These are phyloP conservation scores for Trebouxia sp. DNA, from an alignment of 139 green algal genomes.

Conservation along the genomic window DNA sequence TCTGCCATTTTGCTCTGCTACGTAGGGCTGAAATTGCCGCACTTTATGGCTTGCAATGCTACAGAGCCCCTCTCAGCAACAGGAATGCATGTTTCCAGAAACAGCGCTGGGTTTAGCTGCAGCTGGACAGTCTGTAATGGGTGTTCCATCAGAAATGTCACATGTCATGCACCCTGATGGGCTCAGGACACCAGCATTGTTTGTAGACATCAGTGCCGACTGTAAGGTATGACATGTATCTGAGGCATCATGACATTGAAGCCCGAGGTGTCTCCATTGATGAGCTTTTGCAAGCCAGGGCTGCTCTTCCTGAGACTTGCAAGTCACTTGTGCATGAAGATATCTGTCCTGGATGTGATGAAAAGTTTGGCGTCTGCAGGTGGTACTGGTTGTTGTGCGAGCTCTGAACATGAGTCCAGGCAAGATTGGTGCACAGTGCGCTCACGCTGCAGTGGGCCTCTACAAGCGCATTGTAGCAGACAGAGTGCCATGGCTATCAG, in stretches of 20 bases:
- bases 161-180: slow-evolving; percentile 24
- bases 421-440: slow-evolving; percentile 36
- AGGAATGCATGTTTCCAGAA: neutral
- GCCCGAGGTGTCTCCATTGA: neutral
- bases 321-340: neutral
- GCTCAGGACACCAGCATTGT: neutral
- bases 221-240: neutral
- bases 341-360: neutral
- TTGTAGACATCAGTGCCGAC: slow-evolving; percentile 1
- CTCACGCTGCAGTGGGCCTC: slow-evolving; percentile 33
- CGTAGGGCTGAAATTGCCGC: neutral
- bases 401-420: slow-evolving; percentile 29
- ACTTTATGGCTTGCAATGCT: neutral
- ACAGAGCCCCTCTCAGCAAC: neutral
- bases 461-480: slow-evolving; percentile 3
- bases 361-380: neutral
- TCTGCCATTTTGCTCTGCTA: too few species aligned
- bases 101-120: neutral
- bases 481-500: slow-evolving; percentile 26
- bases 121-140: slow-evolving; percentile 17
- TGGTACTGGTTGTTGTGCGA: slow-evolving; percentile 31
- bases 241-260: neutral
- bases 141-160: neutral
- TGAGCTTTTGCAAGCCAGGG: neutral
- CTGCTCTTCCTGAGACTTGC: neutral